Evolutionary conservation across 768 basidiomycete genomes (phyloP), one percentile per base, ranked within the genome.

Genomic region (Cystofilobasidium macerans): DNA sequence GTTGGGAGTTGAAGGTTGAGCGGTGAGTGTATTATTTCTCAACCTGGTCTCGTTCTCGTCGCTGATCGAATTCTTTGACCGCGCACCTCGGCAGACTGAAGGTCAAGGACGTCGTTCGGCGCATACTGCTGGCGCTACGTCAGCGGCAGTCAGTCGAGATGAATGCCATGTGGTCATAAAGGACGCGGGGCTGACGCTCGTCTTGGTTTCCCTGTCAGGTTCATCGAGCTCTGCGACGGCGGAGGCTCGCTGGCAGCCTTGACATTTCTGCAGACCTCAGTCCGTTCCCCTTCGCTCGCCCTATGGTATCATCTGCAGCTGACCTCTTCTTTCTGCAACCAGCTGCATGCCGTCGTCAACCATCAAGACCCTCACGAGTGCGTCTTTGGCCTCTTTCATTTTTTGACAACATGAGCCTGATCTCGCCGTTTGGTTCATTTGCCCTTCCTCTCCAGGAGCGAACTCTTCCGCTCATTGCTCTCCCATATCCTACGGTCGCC

Each of bases 1-100:
- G 58, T 48, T 65, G 64, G 64, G 43, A 58, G 18, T 45, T 65
- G 26, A 53, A 65, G 58, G 59, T 65, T 24, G 43, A 58, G 47
- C 35, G 61, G 61, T 62, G 26, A 2, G 61, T 54, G 33, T 13
- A 7, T 24, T 12, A 12, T 1, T 20, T 13, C 8, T 26, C 16
- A 26, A 13, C 28, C 14, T 0, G 3, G 14, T 1, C 1, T 38
- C 22, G n/a, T 42, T 7, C 20, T 30, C 20, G 7, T 11, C n/a
- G 35, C 40, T 42, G 38, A 11, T 35, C 14, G 24, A 2, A 2
- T 7, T 42, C 16, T 1, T 38, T 26, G 30, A n/a, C 16, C 3
- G 26, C 7, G 30, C 9, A 20, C 24, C 45, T 47, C 22, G 9
- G 9, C n/a, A 30, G 26, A 14, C 24, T 22, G 7, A 26, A 30